Base-by-base conservation (phyloP, 345 rosid species). In the Aquilaria sinensis region DNA sequence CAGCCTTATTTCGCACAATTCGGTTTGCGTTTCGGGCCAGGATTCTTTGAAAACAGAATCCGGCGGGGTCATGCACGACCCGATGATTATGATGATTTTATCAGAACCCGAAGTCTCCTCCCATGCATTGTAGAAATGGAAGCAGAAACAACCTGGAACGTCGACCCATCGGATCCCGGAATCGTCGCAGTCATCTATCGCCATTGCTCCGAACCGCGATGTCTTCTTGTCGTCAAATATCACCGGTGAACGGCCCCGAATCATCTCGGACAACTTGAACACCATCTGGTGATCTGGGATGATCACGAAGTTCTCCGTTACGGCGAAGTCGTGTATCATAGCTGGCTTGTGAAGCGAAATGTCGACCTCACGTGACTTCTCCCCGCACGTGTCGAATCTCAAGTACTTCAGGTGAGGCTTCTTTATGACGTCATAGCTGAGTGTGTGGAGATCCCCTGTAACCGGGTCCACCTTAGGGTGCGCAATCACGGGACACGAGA, bases 51-150 rank as follows among this genome's bases (percentile, higher is more conserved):
- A 87, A 12, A 87, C 66, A 10, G 85, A 82, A 31, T 83, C 89
- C 9, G 96, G 85, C 8, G 90, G 95, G 74, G 66, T 74, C 92
- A 87, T 83, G 66, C 97, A 87, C 5, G 95, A 87, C 13, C 92
- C 92, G 57, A 85, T 72, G 2, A 83, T 77, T 0, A 75, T 78
- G 1, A 85, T 51, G 31, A 71, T 66, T 33, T 75, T 66, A 29
- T 78, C 83, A 37, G 43, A 37, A 4, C 84, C 83, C 2, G 61
- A 56, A 1, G 58, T 68, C 69, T 83, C 95, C 53, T 90, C 96
- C 97, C 97, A 87, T 16, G 92, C 84, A 56, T 87, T 90, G 83
- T 82, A 87, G 16, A 87, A 56, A 75, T 89, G 96, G 68, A 89
- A 84, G 67, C 91, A 86, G 47, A 86, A 86, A 46, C 84, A 81